Conservation (phyloP, 83 land plant species). For the Diphasiastrum complanatum region DNA sequence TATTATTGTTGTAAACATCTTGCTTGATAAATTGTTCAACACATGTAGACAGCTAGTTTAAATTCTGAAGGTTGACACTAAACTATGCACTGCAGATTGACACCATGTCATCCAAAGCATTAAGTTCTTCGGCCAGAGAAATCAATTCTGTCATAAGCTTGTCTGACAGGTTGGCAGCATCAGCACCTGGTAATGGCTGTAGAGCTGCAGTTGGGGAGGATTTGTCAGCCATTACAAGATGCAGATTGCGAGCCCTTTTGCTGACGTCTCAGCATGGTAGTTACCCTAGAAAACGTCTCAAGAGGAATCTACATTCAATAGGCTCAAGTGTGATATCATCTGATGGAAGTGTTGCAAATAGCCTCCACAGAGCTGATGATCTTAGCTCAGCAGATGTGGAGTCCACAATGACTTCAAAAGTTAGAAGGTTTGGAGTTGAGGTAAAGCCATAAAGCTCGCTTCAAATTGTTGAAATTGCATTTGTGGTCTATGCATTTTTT, state of each 20-base stretch:
- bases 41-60: too few species aligned
- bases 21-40: too few species aligned
- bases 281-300: neutral
- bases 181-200: conserved; percentile 11
- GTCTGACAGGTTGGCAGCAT: conserved; percentile 8
- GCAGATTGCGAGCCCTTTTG: neutral
- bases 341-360: conserved; percentile 13
- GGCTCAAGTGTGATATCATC: conserved; percentile 4
- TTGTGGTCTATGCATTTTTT: too few species aligned
- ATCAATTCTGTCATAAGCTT: conserved; percentile 6
- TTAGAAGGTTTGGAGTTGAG: neutral
- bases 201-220: conserved; percentile 14
- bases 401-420: neutral
- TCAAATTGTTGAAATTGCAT: too few species aligned
- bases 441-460: too few species aligned
- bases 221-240: conserved; percentile 6
- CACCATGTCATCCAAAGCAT: conserved; percentile 4
- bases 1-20: neutral
- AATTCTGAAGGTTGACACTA: too few species aligned
- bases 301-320: neutral
- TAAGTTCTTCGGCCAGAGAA: neutral
- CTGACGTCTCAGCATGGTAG: neutral
- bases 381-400: neutral
- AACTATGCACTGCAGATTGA: conserved; percentile 9
- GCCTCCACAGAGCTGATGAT: conserved; percentile 6